Conservation (phyloP, 2,329 filamentous ascomycete genomes). For the Cryphonectria carpinicola region DNA sequence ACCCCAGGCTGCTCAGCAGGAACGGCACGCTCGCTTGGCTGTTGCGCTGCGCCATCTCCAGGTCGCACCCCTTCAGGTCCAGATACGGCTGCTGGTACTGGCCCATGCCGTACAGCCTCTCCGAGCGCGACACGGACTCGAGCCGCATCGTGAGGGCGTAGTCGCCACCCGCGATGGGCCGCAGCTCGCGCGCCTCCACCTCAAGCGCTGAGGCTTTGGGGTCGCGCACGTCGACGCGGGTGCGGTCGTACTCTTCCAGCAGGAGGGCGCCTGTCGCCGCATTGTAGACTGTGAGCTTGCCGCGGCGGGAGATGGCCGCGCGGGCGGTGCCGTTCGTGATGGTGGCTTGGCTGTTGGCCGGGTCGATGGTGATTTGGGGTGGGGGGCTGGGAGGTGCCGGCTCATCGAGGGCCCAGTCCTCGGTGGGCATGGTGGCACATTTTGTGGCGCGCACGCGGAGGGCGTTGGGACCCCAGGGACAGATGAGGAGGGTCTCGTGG, state of each 20-base stretch:
- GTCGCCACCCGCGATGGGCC: conserved; percentile 52
- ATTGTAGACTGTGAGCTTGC: conserved; percentile 55
- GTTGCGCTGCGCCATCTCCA: conserved; percentile 69
- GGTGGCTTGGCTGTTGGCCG: conserved; percentile 37
- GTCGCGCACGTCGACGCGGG: conserved; percentile 54
- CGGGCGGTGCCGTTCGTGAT: conserved; percentile 54
- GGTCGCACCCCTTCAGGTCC: conserved; percentile 64
- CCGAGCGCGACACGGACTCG: conserved; percentile 56
- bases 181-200: conserved; percentile 62
- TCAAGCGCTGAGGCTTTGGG: conserved; percentile 62
- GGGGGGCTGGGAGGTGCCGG: conserved; percentile 28
- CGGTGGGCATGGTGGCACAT: conserved; percentile 38
- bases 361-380: conserved; percentile 29
- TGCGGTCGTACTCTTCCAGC: conserved; percentile 57
- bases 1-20: conserved; percentile 61
- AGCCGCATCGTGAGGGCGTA: conserved; percentile 63
- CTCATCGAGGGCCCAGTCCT: conserved; percentile 47
- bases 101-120: conserved; percentile 71
- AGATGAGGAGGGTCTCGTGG: conserved; percentile 52
- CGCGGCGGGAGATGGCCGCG: conserved; percentile 49
- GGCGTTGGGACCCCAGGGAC: conserved; percentile 53
- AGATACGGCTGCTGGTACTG: conserved; percentile 69
- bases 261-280: conserved; percentile 44
- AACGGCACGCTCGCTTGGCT: conserved; percentile 70
- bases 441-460: conserved; percentile 53